Evolutionary conservation across 495 filamentous ascomycete species (phyloP).

Genomic region (Chaetomium tenue): DNA sequence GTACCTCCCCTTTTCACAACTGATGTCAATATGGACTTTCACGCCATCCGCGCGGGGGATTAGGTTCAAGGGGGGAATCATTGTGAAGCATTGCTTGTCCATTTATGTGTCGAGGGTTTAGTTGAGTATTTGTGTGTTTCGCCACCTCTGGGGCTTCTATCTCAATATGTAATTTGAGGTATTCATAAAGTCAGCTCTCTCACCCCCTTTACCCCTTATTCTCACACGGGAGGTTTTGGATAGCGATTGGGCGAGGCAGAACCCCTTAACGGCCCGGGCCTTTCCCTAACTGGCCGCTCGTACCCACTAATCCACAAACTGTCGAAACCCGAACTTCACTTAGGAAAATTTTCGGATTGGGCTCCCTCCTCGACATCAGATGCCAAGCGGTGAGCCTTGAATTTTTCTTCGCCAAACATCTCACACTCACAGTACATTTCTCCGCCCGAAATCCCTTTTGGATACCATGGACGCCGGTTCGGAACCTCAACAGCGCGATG

Average conservation of each 20-base stretch:
- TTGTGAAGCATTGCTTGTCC: too few relatives aligned
- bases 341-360: constrained; percentile 10
- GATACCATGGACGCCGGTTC: constrained; percentile 7
- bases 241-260: neutral
- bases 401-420: neutral
- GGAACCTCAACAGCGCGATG: constrained; percentile 30
- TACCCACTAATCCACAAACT: constrained; percentile 15
- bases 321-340: constrained; percentile 1
- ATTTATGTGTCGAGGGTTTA: too few relatives aligned
- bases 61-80: too few relatives aligned
- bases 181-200: too few relatives aligned
- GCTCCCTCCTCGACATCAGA: neutral
- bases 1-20: too few relatives aligned
- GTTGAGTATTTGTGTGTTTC: too few relatives aligned
- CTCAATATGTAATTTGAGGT: neutral
- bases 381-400: neutral
- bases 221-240: neutral
- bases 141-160: neutral
- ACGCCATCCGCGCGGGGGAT: too few relatives aligned
- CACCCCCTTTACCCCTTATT: neutral
- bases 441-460: neutral
- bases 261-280: neutral
- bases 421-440: neutral
- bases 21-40: too few relatives aligned
- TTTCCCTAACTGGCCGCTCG: neutral